Evolutionary conservation across 768 basidiomycete species (phyloP).

Genomic region (Mycena epipterygia): DNA sequence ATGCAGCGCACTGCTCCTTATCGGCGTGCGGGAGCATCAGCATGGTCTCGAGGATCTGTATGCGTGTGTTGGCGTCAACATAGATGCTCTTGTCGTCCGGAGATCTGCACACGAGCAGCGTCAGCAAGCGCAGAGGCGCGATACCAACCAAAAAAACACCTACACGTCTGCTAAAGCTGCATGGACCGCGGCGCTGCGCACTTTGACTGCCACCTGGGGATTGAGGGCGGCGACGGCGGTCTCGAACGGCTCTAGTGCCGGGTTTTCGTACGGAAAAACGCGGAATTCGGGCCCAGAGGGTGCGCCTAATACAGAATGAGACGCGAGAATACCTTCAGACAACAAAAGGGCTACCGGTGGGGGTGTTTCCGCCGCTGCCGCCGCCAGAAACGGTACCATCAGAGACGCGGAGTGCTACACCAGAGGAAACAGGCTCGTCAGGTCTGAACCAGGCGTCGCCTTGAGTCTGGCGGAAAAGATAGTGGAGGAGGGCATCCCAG

Average conservation of each 20-base stretch:
- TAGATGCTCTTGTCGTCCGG: conserved; percentile 72
- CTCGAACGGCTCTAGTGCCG: conserved; percentile 81
- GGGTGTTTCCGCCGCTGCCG: conserved; percentile 30
- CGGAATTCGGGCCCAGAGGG: conserved; percentile 65
- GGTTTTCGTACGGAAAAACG: conserved; percentile 88
- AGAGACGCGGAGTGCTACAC: conserved; percentile 71
- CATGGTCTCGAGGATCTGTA: conserved; percentile 88
- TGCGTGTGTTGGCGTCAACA: conserved; percentile 87
- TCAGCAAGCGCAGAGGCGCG: conserved; percentile 47
- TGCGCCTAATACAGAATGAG: conserved; percentile 18
- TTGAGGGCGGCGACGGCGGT: conserved; percentile 77
- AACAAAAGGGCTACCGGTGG: conserved; percentile 44
- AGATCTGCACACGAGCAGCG: conserved; percentile 50
- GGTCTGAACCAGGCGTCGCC: conserved; percentile 90
- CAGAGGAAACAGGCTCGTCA: conserved; percentile 78
- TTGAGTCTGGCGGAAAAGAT: conserved; percentile 84
- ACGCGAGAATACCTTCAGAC: background rate
- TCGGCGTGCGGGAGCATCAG: conserved; percentile 82
- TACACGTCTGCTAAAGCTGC: conserved; percentile 80
- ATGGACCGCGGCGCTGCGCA: conserved; percentile 83
- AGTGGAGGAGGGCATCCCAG: conserved; percentile 84
- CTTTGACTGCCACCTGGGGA: conserved; percentile 86
- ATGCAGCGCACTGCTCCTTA: conserved; percentile 90
- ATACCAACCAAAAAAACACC: conserved; percentile 62
- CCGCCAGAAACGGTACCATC: conserved; percentile 49